A percentile compares a stretch with the other conserved stretches of the same genome.
Evolutionary conservation across 129 eudicot genomes (phyloP).

Genomic region (Tagetes erecta): DNA sequence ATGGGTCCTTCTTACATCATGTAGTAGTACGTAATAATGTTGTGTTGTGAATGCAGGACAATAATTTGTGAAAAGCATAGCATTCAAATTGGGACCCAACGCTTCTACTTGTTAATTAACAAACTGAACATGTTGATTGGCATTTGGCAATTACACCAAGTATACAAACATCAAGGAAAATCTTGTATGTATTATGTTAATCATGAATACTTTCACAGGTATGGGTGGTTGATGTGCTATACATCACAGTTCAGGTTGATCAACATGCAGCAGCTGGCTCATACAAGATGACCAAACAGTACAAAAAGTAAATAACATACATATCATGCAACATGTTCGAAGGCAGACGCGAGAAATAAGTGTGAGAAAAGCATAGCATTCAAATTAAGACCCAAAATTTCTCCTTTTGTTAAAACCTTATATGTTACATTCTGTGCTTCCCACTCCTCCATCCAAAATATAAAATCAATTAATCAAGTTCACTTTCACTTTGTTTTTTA

Average conservation of each 20-base stretch:
- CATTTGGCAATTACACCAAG: not conserved
- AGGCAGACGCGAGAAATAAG: not conserved
- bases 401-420: not conserved
- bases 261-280: not conserved
- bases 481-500: not conserved
- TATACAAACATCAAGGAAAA: not conserved
- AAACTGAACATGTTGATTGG: not conserved
- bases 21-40: slow-evolving; percentile 21
- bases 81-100: slow-evolving; percentile 8
- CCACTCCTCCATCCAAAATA: not conserved
- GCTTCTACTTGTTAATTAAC: not conserved
- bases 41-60: slow-evolving; percentile 12
- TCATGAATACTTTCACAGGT: too few species aligned
- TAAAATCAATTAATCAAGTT: not conserved
- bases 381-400: not conserved
- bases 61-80: slow-evolving; percentile 8
- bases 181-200: not conserved
- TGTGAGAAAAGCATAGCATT: slow-evolving; percentile 8
- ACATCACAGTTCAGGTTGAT: too few species aligned
- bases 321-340: slow-evolving; percentile 13
- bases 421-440: not conserved
- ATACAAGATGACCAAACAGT: slow-evolving; percentile 10
- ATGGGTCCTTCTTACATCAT: slow-evolving; percentile 5
- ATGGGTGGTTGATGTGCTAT: too few species aligned
- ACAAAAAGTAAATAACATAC: not conserved